Percentiles rank a stretch among this genome's conserved stretches.
These are phyloP conservation scores for Boletus rufocinnamomeus DNA, from an alignment of 768 basidiomycete species.

Conservation along the genomic window DNA sequence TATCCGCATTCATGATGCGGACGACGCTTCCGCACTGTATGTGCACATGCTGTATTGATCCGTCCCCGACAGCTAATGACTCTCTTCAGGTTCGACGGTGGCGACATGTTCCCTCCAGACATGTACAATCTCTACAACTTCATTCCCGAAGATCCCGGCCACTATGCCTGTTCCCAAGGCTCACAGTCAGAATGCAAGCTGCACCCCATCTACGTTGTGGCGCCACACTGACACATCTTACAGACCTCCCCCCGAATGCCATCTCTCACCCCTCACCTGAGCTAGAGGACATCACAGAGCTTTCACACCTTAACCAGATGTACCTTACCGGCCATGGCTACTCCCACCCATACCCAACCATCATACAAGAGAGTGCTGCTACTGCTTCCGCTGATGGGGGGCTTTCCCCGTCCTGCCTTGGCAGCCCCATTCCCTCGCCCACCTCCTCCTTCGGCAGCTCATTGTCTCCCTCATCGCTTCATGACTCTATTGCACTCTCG, in stretches of 20 bases:
- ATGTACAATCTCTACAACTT: neutral
- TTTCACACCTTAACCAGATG: conserved; percentile 12
- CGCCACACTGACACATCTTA: conserved; percentile 21
- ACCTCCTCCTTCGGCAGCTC: conserved; percentile 28
- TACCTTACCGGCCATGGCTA: conserved; percentile 12
- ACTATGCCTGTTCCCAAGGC: conserved; percentile 4
- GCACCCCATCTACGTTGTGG: neutral
- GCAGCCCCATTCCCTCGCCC: conserved; percentile 27
- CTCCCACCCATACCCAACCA: conserved; percentile 13
- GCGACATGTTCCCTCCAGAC: neutral
- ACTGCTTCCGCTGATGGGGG: neutral
- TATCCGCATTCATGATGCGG: conserved; percentile 18
- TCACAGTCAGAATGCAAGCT: conserved; percentile 11
- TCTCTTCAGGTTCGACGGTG: conserved; percentile 10
- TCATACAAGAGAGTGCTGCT: conserved; percentile 14
- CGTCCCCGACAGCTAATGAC: conserved; percentile 11
- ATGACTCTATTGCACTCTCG: conserved; percentile 15
- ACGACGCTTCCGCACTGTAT: conserved; percentile 17
- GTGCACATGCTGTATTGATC: conserved; percentile 9
- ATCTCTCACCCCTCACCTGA: neutral
- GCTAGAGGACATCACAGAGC: conserved; percentile 23
- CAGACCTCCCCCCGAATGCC: conserved; percentile 1
- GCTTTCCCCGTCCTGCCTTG: conserved; percentile 15
- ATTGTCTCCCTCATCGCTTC: conserved; percentile 24
- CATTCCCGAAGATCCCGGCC: neutral